Evolutionary conservation across 108 stramenopile species (phyloP).

Genomic region (Craspedostauros australis): DNA sequence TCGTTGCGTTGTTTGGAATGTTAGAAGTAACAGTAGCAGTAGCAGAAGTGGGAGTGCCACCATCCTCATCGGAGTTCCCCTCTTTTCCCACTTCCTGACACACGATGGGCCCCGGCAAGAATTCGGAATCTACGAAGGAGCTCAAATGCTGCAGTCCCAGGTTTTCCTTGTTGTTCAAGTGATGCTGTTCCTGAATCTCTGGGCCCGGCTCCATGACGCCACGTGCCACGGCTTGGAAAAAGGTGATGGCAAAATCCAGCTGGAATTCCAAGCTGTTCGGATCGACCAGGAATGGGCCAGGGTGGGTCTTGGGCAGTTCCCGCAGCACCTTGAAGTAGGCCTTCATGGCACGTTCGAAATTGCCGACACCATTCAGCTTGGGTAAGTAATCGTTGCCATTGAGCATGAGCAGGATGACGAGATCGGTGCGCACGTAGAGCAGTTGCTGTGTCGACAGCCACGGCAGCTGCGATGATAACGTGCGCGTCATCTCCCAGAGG

Average conservation of each 20-base stretch:
- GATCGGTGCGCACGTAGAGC: conserved; percentile 56
- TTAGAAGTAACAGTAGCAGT: too few relatives aligned
- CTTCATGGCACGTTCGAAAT: too few relatives aligned
- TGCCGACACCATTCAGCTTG: conserved; percentile 24
- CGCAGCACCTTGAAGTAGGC: conserved; percentile 30
- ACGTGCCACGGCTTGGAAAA: conserved; percentile 47
- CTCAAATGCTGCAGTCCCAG: conserved; percentile 37
- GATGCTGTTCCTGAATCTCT: too few relatives aligned
- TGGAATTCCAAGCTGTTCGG: conserved; percentile 58
- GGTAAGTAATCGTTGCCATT: conserved; percentile 92
- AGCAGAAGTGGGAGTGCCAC: too few relatives aligned
- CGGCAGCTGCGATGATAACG: conserved; percentile 9
- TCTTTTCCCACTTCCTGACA: conserved; percentile 6
- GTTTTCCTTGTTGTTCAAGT: neutral
- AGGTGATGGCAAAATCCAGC: conserved; percentile 51
- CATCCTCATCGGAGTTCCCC: neutral
- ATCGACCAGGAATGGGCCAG: conserved; percentile 54
- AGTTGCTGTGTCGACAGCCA: conserved; percentile 16
- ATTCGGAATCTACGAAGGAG: conserved; percentile 40
- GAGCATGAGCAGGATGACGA: conserved; percentile 69
- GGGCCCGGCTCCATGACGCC: too few relatives aligned
- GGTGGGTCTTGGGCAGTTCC: conserved; percentile 4
- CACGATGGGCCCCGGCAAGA: conserved; percentile 52
- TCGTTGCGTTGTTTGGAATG: too few relatives aligned
- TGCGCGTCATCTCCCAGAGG: conserved; percentile 66